Evolutionary conservation across 441 rosid species (phyloP).

Genomic region (Lepidium campestre): DNA sequence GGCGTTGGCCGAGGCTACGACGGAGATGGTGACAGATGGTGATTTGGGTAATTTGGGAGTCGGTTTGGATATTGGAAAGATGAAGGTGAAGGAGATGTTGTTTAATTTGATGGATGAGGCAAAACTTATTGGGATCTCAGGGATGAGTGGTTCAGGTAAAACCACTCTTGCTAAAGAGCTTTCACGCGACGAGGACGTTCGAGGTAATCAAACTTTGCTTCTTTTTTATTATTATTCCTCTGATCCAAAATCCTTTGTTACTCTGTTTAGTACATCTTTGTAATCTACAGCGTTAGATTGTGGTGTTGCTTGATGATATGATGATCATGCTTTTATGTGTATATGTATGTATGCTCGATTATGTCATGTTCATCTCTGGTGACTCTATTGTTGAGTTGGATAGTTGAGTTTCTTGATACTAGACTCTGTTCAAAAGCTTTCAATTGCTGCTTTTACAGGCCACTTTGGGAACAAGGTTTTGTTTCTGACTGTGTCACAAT

Average conservation of each 20-base stretch:
- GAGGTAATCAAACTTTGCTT: slow-evolving; percentile 34
- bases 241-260: background rate
- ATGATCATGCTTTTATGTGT: background rate
- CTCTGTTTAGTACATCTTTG: background rate
- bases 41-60: slow-evolving; percentile 28
- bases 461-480: slow-evolving; percentile 40
- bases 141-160: slow-evolving; percentile 50
- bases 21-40: slow-evolving; percentile 24
- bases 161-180: slow-evolving; percentile 64
- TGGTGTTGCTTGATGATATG: background rate
- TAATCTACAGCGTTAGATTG: background rate
- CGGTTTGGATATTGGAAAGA: slow-evolving; percentile 58
- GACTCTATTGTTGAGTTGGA: background rate
- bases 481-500: slow-evolving; percentile 75
- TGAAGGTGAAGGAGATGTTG: slow-evolving; percentile 65
- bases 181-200: slow-evolving; percentile 51
- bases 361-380: background rate
- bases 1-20: slow-evolving; percentile 44
- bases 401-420: background rate
- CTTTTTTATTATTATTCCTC: background rate
- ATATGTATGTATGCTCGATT: background rate
- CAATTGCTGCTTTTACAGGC: slow-evolving; percentile 31
- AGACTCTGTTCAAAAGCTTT: background rate
- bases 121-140: slow-evolving; percentile 61
- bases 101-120: slow-evolving; percentile 25